A percentile compares a stretch with the other conserved stretches of the same genome.
Conservation (phyloP, 1,284 basidiomycete genomes). For the Rhodotorula glutinis region DNA sequence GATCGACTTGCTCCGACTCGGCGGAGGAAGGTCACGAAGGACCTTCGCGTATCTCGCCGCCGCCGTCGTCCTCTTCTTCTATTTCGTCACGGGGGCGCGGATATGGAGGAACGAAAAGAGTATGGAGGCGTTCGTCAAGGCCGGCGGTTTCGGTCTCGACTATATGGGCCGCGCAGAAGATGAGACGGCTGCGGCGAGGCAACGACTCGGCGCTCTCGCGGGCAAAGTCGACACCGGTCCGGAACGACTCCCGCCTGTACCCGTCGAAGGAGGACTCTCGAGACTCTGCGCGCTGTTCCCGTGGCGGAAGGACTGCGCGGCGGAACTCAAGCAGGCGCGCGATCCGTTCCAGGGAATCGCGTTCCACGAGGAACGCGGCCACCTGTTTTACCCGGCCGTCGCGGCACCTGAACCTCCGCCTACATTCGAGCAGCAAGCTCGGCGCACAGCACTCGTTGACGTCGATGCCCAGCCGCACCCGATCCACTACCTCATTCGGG, state of each 20-base stretch:
- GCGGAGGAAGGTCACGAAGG: constrained; percentile 7
- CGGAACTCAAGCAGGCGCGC: background rate
- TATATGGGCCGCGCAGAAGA: constrained; percentile 23
- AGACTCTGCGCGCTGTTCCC: constrained; percentile 24
- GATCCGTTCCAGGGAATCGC: constrained; percentile 20
- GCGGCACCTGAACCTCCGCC: background rate
- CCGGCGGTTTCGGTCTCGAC: constrained; percentile 26
- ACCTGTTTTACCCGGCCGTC: constrained; percentile 17
- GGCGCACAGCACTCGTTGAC: constrained; percentile 5
- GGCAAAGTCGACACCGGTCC: background rate
- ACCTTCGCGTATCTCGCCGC: background rate
- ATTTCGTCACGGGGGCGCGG: background rate
- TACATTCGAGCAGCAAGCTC: background rate
- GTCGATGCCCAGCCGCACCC: constrained; percentile 32
- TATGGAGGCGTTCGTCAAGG: constrained; percentile 1
- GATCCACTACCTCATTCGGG: constrained; percentile 30
- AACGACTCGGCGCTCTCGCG: background rate
- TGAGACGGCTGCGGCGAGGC: background rate
- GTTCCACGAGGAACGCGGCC: constrained; percentile 1
- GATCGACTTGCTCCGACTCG: background rate
- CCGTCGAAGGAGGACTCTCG: constrained; percentile 7
- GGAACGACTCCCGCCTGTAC: constrained; percentile 1
- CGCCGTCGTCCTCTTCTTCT: background rate
- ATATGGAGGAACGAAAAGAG: background rate
- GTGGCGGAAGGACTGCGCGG: constrained; percentile 21